Base-by-base conservation (phyloP, 805 yeast species). In the Myxozyma mucilagina region DNA sequence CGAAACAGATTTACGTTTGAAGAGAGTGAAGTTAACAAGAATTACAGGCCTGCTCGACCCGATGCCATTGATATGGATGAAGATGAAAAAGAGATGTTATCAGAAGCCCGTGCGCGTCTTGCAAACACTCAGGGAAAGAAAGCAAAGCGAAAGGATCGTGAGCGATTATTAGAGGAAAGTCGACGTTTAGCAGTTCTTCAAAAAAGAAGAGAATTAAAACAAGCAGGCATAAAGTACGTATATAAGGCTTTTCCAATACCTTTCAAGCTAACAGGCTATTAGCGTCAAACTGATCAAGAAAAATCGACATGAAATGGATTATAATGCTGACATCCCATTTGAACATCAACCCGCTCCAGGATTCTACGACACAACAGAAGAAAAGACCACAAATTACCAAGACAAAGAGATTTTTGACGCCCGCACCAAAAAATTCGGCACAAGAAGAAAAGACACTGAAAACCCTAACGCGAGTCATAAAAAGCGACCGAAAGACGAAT, bases 41-140 rank as follows among this genome's bases (percentile, higher is more conserved):
- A 39, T 32, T 42, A 5, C 47, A 61, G 63, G 61, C 90, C 90
- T 1, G 93, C 97, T 0, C 79, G 83, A 62, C 96, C 96, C 0
- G 96, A 90, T 74, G 83, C 84, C 1, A 85, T 82, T 13, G 89
- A 86, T 32, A 76, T 90, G 79, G 92, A 86, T 60, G 97, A 90
- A 47, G 97, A 90, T 61, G 97, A 93, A 69, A 76, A 82, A 59
- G 97, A 93, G 72, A 90, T 92, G 97, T 74, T 92, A 7, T 84
- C 90, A n/a, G 99, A 94, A 71, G 99, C 99, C 0, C 82, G 87
- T 51, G 96, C 97, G 1, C 82, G 99, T 67, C 76, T 93, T 65
- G 89, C 96, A 11, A 92, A 90, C 69, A 91, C 97, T 0, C 90
- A 88, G 72, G 99, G 98, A 61, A 91, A 92, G 67, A 93, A 93